These are phyloP conservation scores for Trichopus zeylanicus DNA, from an alignment of 116 monocot genomes.

Conservation along the genomic window DNA sequence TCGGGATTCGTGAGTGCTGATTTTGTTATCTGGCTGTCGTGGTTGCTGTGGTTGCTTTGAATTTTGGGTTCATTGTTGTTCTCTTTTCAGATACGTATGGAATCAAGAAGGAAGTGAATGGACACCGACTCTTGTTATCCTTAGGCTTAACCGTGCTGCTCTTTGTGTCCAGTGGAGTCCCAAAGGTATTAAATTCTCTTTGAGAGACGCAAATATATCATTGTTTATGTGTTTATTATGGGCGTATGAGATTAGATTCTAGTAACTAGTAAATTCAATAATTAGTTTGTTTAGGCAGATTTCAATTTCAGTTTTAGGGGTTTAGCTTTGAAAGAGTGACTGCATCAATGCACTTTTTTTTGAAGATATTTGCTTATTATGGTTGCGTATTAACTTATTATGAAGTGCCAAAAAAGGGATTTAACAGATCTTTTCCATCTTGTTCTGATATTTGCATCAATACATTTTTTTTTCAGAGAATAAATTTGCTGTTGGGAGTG, in stretches of 20 bases:
- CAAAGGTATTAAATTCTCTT: constrained; percentile 85
- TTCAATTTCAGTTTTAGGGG: too few species aligned
- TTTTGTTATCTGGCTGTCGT: background rate
- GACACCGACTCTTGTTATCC: constrained; percentile 94
- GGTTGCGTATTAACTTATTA: too few species aligned
- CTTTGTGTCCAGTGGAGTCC: constrained; percentile 99
- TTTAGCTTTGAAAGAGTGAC: too few species aligned
- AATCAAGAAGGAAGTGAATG: constrained; percentile 83
- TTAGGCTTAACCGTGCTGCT: constrained; percentile 95
- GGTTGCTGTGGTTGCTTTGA: background rate
- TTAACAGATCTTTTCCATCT: too few species aligned
- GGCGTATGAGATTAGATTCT: too few species aligned
- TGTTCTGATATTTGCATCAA: background rate
- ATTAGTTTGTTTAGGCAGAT: background rate
- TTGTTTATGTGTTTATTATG: too few species aligned
- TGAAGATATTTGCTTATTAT: too few species aligned
- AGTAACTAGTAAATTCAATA: too few species aligned
- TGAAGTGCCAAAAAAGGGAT: too few species aligned
- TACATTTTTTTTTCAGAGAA: constrained; percentile 67
- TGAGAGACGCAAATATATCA: background rate
- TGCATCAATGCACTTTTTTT: background rate
- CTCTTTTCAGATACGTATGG: constrained; percentile 85
- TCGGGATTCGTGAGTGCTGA: constrained; percentile 81
- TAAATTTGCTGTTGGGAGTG: constrained; percentile 99
- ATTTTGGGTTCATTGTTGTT: constrained; percentile 1